phyloP scores from a whole-genome alignment of 169 alveolate species.

The Eimeria falciformis region DNA sequence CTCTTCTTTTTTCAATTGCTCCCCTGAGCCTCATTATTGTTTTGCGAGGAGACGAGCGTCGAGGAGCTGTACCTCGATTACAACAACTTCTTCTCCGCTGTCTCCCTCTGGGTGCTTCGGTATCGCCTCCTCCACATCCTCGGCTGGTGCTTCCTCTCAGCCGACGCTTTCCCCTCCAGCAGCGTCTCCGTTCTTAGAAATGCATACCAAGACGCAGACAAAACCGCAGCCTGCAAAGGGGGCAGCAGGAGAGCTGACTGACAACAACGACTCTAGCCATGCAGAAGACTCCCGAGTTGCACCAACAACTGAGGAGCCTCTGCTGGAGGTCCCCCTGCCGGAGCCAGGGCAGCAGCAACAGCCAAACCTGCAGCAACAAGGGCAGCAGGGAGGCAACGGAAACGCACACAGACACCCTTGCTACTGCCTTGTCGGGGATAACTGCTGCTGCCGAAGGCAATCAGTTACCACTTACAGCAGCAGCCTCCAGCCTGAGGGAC shows the following conservation, averaged over 20 bases:
- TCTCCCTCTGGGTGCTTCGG: constrained; percentile 23
- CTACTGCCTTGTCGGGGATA: constrained; percentile 13
- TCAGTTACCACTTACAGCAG: constrained; percentile 22
- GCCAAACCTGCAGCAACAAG: constrained; percentile 23
- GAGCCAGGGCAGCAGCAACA: constrained; percentile 9
- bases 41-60: neutral
- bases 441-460: constrained; percentile 59
- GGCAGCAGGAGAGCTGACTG: neutral
- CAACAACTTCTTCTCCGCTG: neutral
- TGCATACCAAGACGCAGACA: neutral
- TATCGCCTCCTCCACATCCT: constrained; percentile 9
- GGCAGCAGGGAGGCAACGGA: neutral
- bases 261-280: neutral
- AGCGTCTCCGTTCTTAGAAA: neutral
- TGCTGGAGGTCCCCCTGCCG: neutral
- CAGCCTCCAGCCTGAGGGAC: neutral
- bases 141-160: constrained; percentile 11
- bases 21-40: constrained; percentile 2
- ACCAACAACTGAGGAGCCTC: neutral
- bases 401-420: neutral
- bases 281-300: neutral
- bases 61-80: constrained; percentile 11
- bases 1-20: neutral
- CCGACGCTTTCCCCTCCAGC: constrained; percentile 22
- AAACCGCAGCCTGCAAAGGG: neutral